Percentiles rank a stretch among this genome's conserved stretches.
These are phyloP conservation scores for Nidularia sp. DNA, from an alignment of 768 basidiomycete species.

Conservation along the genomic window DNA sequence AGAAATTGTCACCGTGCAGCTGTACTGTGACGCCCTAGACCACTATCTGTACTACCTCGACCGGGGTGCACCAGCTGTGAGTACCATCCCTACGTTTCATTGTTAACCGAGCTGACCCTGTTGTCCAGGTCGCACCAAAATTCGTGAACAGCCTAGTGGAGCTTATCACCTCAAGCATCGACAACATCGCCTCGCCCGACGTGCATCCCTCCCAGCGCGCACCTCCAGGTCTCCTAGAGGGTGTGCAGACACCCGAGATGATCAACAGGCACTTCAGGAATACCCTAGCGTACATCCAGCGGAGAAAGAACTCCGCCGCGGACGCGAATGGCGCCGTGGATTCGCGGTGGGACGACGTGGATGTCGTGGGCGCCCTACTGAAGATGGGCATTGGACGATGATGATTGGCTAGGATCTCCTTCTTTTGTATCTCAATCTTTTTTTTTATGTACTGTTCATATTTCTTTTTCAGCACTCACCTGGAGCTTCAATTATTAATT, in stretches of 20 bases:
- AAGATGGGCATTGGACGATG: slow-evolving; percentile 81
- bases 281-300: slow-evolving; percentile 78
- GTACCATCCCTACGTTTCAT: slow-evolving; percentile 18
- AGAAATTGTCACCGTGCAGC: slow-evolving; percentile 92
- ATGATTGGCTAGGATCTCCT: slow-evolving; percentile 8
- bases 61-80: slow-evolving; percentile 84
- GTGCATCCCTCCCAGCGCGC: slow-evolving; percentile 86
- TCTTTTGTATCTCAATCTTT: not conserved
- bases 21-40: slow-evolving; percentile 95
- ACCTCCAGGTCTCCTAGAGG: slow-evolving; percentile 87
- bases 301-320: slow-evolving; percentile 54
- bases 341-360: slow-evolving; percentile 80
- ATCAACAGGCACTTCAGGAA: slow-evolving; percentile 92
- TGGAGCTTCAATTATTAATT: not conserved
- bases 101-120: not conserved
- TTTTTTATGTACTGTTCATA: no score
- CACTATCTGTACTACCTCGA: slow-evolving; percentile 97
- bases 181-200: slow-evolving; percentile 83
- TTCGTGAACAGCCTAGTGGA: slow-evolving; percentile 97
- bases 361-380: slow-evolving; percentile 80
- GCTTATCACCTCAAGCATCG: slow-evolving; percentile 91
- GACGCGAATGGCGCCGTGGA: slow-evolving; percentile 36
- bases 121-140: slow-evolving; percentile 78
- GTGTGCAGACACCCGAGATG: slow-evolving; percentile 90
- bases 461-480: not conserved